phyloP scores from a whole-genome alignment of 331 rosid genomes.

The Malus hybrid region DNA sequence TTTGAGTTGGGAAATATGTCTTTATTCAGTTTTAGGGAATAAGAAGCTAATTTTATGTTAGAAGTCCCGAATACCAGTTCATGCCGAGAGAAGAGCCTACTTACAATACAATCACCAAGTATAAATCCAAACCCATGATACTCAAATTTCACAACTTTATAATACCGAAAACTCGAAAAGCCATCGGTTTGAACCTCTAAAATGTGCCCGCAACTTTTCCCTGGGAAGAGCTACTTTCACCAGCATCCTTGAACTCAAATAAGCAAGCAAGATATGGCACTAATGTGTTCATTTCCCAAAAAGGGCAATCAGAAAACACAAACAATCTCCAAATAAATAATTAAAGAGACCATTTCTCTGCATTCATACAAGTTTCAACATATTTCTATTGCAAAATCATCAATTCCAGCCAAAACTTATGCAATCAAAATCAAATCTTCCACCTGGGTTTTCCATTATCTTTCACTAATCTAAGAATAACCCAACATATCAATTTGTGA shows the following conservation, averaged over 20 bases:
- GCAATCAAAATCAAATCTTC: background rate
- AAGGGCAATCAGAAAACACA: background rate
- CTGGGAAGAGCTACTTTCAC: background rate
- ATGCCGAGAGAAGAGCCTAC: background rate
- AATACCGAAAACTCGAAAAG: too few species aligned
- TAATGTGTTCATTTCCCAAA: background rate
- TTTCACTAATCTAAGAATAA: background rate
- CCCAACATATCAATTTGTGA: too few species aligned
- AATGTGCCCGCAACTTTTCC: background rate
- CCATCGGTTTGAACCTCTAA: background rate
- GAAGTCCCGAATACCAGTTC: background rate
- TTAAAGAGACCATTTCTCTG: background rate
- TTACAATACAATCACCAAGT: background rate
- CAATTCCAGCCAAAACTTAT: background rate
- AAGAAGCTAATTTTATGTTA: background rate
- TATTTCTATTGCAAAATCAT: background rate
- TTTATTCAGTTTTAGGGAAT: background rate
- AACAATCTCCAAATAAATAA: background rate
- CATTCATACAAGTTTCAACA: background rate
- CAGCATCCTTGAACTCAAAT: background rate
- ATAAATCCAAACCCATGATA: background rate
- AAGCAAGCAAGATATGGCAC: background rate
- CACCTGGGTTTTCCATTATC: background rate
- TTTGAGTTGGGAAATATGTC: background rate
- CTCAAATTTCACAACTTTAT: background rate